Evolutionary conservation across 2,329 filamentous ascomycete genomes (phyloP).

Genomic region (Colletotrichum nymphaeae): DNA sequence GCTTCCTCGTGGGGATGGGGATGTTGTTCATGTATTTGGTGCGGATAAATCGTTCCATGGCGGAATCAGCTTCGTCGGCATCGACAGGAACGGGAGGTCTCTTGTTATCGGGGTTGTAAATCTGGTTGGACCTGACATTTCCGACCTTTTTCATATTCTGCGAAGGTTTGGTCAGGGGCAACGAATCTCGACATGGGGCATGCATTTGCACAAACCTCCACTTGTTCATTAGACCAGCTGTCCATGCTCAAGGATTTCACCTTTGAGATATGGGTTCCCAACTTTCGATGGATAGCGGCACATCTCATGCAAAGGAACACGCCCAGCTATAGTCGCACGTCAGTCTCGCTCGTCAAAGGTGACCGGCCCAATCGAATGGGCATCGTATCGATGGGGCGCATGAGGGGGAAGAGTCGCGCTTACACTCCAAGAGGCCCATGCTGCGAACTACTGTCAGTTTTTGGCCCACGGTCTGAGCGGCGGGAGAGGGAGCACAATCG

Average conservation of each 20-base stretch:
- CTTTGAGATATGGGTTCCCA: conserved; percentile 98
- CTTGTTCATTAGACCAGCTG: conserved; percentile 94
- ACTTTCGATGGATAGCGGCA: conserved; percentile 92
- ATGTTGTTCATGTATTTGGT: conserved; percentile 85
- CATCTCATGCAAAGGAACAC: conserved; percentile 99
- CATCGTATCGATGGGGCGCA: conserved; percentile 8
- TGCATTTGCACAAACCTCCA: conserved; percentile 75
- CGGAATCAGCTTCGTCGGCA: conserved; percentile 90
- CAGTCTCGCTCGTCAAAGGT: conserved; percentile 12
- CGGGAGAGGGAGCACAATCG: background rate
- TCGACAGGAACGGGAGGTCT: conserved; percentile 89
- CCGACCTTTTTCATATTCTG: conserved; percentile 96
- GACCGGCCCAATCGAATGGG: background rate
- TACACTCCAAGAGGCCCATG: conserved; percentile 98
- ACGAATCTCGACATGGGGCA: background rate
- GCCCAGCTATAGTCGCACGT: conserved; percentile 73
- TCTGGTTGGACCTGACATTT: conserved; percentile 86
- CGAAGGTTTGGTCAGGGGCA: background rate
- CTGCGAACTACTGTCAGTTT: conserved; percentile 54
- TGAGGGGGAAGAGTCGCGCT: conserved; percentile 47
- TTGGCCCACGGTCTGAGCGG: conserved; percentile 3
- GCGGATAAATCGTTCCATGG: conserved; percentile 94
- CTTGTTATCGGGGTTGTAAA: conserved; percentile 87
- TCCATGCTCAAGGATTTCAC: conserved; percentile 99
- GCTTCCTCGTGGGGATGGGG: conserved; percentile 46